Conservation (phyloP, 768 basidiomycete genomes). For the Pleurotus tuoliensis region DNA sequence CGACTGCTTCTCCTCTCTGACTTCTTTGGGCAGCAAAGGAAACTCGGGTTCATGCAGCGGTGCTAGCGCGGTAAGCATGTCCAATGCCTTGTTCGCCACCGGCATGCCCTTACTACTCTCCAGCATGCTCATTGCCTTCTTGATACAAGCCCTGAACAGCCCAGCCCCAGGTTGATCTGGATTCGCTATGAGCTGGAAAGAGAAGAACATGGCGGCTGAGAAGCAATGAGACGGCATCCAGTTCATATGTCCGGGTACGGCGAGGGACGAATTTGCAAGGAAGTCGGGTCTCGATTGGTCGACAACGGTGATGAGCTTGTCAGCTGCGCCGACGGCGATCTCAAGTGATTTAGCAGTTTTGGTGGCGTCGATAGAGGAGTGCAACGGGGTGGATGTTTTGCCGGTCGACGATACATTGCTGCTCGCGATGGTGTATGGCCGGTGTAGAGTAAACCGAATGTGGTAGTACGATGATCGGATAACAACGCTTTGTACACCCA, state of each 20-base stretch:
- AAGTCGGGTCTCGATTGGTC: conserved; percentile 76
- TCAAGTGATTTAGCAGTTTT: conserved; percentile 62
- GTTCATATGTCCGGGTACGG: conserved; percentile 79
- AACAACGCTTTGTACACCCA: conserved; percentile 80
- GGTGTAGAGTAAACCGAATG: conserved; percentile 80
- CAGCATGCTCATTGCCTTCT: conserved; percentile 61
- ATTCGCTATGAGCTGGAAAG: conserved; percentile 80
- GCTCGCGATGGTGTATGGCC: conserved; percentile 61
- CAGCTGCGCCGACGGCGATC: conserved; percentile 72
- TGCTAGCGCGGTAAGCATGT: conserved; percentile 66
- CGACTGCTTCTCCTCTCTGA: conserved; percentile 56
- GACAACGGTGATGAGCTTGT: conserved; percentile 74
- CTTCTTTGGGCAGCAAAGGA: conserved; percentile 41
- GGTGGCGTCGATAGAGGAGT: conserved; percentile 28
- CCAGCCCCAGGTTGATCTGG: conserved; percentile 77
- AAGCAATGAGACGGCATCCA: conserved; percentile 85
- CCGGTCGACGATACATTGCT: conserved; percentile 20
- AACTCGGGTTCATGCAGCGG: conserved; percentile 72
- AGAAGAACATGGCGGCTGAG: conserved; percentile 87
- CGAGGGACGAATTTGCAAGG: conserved; percentile 60
- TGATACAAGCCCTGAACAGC: conserved; percentile 72
- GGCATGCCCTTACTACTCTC: conserved; percentile 61
- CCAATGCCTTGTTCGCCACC: conserved; percentile 71
- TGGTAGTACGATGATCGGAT: conserved; percentile 76
- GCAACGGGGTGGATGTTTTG: conserved; percentile 19